Evolutionary conservation across 2,329 filamentous ascomycete genomes (phyloP), one percentile per base, ranked within the genome.

Genomic region (Aureobasidium melanogenum): DNA sequence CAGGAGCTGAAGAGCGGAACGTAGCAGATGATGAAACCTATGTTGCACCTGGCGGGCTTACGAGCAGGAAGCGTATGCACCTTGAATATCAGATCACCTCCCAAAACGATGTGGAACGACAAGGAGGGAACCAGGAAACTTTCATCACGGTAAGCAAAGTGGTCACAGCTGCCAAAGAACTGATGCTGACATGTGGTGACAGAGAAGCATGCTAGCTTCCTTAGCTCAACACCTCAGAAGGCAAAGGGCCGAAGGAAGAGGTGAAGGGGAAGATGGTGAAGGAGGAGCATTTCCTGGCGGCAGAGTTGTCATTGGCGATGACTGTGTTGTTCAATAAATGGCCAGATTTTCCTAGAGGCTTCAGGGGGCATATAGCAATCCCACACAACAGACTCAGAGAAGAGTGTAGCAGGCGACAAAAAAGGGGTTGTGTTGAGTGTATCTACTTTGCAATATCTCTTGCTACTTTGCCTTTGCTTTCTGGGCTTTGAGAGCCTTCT

Each of bases 401-500:
- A 9, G 2, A 7, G 3, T 26, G 44, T 10, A 3, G 26, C 9
- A 30, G 28, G 46, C 15, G 9, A 48, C 14, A 39, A 54, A 54
- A 54, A 36, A 54, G 50, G 50, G 36, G 50, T 28, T 55, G 38
- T 55, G 24, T 24, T 55, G 51, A 55, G 43, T 14, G 19, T 48
- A 36, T 38, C 30, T 22, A 50, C 15, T 38, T 36, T 9, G 5
- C 19, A 15, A 12, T 51, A 51, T 28, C 15, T n/a, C 34, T 15
- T 24, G 4, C 56, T 68, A 70, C 79, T 81, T 90, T 63, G 87
- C 85, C 86, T 95, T 94, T 82, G 88, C 87, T 62, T 88, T 88
- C 77, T 91, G 92, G 65, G 88, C 88, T 84, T 97, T 99, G 68
- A 91, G 87, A 3, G 91, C 91, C 85, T 94, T 97, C 85, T 97